Evolutionary conservation across 2,329 filamentous ascomycete genomes (phyloP).

Genomic region (Monosporascus cannonballus): DNA sequence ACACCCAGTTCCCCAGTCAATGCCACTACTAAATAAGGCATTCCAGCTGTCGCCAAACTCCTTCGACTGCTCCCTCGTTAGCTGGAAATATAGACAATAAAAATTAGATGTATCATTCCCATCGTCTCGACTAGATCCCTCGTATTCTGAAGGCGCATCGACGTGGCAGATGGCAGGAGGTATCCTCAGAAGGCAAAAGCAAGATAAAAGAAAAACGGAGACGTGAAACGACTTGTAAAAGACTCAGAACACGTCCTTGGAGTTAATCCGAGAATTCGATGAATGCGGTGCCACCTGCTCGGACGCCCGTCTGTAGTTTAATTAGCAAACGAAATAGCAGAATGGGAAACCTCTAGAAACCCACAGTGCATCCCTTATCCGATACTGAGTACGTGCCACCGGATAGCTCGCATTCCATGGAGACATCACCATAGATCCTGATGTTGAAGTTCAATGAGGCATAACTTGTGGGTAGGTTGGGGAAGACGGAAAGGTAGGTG

Average conservation of each 20-base stretch:
- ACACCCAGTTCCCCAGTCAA: neutral
- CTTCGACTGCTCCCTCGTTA: neutral
- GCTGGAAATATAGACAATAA: slow-evolving; percentile 27
- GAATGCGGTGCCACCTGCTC: slow-evolving; percentile 33
- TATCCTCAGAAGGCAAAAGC: slow-evolving; percentile 27
- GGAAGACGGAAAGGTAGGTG: slow-evolving; percentile 80
- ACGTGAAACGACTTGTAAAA: slow-evolving; percentile 17
- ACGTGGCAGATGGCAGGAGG: slow-evolving; percentile 23
- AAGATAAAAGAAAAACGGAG: slow-evolving; percentile 17
- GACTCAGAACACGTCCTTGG: slow-evolving; percentile 6
- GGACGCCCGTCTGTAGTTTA: slow-evolving; percentile 34
- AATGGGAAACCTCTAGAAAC: slow-evolving; percentile 28
- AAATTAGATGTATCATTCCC: slow-evolving; percentile 25
- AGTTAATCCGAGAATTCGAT: slow-evolving; percentile 37
- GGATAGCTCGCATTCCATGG: slow-evolving; percentile 56
- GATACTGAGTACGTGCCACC: slow-evolving; percentile 56
- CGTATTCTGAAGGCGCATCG: slow-evolving; percentile 14
- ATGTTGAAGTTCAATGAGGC: slow-evolving; percentile 73
- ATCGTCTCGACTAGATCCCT: slow-evolving; percentile 15
- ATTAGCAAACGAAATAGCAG: slow-evolving; percentile 10
- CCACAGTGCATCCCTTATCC: slow-evolving; percentile 72
- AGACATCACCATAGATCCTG: slow-evolving; percentile 62
- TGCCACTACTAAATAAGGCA: neutral
- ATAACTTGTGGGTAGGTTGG: slow-evolving; percentile 69
- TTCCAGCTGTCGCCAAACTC: neutral